Conservation (phyloP, 1,284 basidiomycete genomes). For the Amylostereum chailletii region DNA sequence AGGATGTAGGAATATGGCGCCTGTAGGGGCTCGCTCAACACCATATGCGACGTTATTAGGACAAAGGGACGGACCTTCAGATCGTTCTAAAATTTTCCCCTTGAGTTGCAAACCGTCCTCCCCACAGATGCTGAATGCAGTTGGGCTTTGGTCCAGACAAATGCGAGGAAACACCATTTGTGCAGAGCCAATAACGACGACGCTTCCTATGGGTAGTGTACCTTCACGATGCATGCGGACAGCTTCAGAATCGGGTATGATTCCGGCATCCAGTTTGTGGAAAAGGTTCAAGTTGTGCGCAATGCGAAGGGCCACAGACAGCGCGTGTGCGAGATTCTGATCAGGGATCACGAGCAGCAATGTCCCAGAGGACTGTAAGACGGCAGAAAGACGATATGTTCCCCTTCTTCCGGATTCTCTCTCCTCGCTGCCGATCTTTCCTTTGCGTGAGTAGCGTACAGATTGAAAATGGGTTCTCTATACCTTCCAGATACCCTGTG, state of each 20-base stretch:
- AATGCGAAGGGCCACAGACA: conserved; percentile 51
- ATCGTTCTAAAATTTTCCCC: conserved; percentile 16
- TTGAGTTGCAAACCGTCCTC: conserved; percentile 11
- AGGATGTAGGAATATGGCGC: conserved; percentile 63
- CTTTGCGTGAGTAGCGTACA: not conserved
- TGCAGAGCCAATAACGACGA: conserved; percentile 44
- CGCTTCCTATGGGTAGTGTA: conserved; percentile 36
- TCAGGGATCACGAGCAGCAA: conserved; percentile 49
- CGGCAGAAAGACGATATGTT: conserved; percentile 41
- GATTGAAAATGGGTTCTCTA: not conserved
- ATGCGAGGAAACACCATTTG: conserved; percentile 9
- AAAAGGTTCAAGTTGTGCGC: conserved; percentile 62
- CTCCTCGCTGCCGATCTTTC: too few relatives aligned
- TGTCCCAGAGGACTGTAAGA: conserved; percentile 46
- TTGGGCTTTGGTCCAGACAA: conserved; percentile 16
- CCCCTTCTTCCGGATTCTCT: not conserved
- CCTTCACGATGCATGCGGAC: conserved; percentile 13
- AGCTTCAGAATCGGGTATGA: conserved; percentile 40
- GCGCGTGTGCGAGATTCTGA: conserved; percentile 18
- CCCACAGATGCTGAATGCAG: conserved; percentile 22
- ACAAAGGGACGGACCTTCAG: conserved; percentile 18
- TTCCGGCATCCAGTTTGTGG: conserved; percentile 59
- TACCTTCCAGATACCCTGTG: not conserved
- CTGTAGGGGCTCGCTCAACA: conserved; percentile 21
- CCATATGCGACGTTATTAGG: not conserved